Evolutionary conservation across 768 basidiomycete genomes (phyloP).

Genomic region (Tricholoma sp.): DNA sequence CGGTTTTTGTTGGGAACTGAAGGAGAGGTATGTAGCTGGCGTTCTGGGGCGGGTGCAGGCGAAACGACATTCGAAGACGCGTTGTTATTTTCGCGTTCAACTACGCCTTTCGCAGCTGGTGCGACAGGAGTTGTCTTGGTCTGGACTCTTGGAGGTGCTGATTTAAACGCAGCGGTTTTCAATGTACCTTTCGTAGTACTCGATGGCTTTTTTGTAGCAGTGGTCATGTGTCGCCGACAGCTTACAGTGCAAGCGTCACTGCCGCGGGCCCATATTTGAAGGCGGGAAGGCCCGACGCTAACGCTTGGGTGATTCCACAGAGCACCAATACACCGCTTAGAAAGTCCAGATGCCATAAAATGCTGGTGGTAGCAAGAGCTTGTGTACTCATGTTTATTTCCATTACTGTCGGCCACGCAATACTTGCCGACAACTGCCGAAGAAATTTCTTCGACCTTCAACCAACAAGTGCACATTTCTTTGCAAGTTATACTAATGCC

Average conservation of each 20-base stretch:
- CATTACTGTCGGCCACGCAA: conserved; percentile 27
- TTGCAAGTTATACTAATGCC: conserved; percentile 26
- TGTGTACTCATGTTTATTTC: conserved; percentile 22
- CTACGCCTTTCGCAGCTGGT: background rate
- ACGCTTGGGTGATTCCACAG: conserved; percentile 7
- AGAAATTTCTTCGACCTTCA: conserved; percentile 14
- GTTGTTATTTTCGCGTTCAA: background rate
- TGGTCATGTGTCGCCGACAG: conserved; percentile 8
- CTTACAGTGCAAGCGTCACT: background rate
- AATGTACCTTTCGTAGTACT: background rate
- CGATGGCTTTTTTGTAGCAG: conserved; percentile 1
- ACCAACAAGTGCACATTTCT: conserved; percentile 11
- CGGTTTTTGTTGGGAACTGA: background rate
- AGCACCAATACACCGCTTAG: conserved; percentile 12
- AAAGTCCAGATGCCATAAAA: conserved; percentile 17
- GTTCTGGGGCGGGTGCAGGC: background rate
- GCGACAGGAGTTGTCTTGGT: background rate
- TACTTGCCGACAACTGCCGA: background rate
- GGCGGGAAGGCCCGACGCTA: conserved; percentile 6
- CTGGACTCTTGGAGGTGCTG: background rate
- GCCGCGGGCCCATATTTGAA: background rate
- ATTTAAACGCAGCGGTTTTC: background rate
- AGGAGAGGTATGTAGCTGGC: background rate
- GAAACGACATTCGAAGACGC: background rate
- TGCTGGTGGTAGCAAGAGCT: background rate